These are phyloP conservation scores for Rhodotorula sphaerocarpa DNA, from an alignment of 768 basidiomycete genomes.

Conservation along the genomic window DNA sequence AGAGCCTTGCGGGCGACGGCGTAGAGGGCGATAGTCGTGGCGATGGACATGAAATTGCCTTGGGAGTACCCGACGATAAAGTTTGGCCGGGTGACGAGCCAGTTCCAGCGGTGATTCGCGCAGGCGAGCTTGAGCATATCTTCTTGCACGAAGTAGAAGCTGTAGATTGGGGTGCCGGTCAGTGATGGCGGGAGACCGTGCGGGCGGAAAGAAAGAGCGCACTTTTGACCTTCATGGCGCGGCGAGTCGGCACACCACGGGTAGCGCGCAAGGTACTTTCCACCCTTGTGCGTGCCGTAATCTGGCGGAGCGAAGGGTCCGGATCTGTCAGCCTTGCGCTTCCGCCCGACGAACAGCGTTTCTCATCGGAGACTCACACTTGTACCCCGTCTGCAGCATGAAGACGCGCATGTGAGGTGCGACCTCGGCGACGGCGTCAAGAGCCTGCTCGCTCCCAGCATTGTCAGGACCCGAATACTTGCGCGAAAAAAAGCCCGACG, in stretches of 20 bases:
- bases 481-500: too few species aligned
- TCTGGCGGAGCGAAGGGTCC: too few species aligned
- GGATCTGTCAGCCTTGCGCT: too few species aligned
- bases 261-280: not conserved
- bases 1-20: not conserved
- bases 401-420: not conserved
- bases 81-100: slow-evolving; percentile 1
- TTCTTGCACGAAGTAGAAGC: slow-evolving; percentile 12
- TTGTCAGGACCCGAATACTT: not conserved
- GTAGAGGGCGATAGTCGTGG: slow-evolving; percentile 1
- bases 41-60: slow-evolving; percentile 2
- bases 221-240: slow-evolving; percentile 1
- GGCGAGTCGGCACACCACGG: slow-evolving; percentile 3
- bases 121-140: slow-evolving; percentile 2
- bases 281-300: slow-evolving; percentile 1
- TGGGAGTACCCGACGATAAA: not conserved
- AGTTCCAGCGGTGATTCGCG: not conserved
- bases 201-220: too few species aligned
- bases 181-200: too few species aligned
- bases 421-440: not conserved
- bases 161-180: too few species aligned
- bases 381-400: not conserved
- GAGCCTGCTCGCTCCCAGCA: not conserved
- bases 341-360: too few species aligned
- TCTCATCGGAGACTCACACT: too few species aligned